Evolutionary conservation across 2,329 filamentous ascomycete species (phyloP).

Genomic region (Emergomyces orientalis): DNA sequence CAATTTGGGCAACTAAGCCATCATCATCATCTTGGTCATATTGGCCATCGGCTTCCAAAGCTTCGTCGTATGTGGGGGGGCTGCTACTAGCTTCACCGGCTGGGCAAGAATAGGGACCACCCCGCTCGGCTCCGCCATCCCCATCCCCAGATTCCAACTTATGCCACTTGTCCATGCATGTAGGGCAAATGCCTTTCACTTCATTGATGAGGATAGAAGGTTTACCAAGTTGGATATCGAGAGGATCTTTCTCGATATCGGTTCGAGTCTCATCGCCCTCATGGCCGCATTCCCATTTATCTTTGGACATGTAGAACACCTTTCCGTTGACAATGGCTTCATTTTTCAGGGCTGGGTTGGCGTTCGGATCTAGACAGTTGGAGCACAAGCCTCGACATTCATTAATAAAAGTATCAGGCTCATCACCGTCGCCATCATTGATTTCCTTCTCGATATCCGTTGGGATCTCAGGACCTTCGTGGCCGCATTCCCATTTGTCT

Average conservation of each 20-base stretch:
- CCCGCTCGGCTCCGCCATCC: background rate
- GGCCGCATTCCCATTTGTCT: slow-evolving; percentile 16
- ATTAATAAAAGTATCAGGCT: slow-evolving; percentile 8
- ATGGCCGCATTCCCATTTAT: slow-evolving; percentile 17
- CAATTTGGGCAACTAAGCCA: background rate
- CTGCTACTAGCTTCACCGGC: background rate
- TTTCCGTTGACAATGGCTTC: background rate
- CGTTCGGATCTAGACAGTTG: background rate
- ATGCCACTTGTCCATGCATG: slow-evolving; percentile 16
- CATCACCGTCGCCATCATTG: background rate
- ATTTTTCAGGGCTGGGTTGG: background rate
- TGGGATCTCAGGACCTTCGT: slow-evolving; percentile 12
- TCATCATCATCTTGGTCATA: background rate
- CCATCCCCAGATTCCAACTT: slow-evolving; percentile 9
- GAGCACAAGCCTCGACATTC: slow-evolving; percentile 8
- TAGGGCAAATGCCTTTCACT: slow-evolving; percentile 13
- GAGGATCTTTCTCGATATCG: slow-evolving; percentile 13
- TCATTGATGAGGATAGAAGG: slow-evolving; percentile 12
- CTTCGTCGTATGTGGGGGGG: slow-evolving; percentile 5
- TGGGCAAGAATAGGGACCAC: background rate
- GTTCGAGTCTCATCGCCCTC: slow-evolving; percentile 13
- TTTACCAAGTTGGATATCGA: background rate
- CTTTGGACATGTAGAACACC: slow-evolving; percentile 15
- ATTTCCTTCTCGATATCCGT: slow-evolving; percentile 15
- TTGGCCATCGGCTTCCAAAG: background rate